Evolutionary conservation across 352 stramenopile species (phyloP).

Genomic region (Phytophthora boehmeriae): DNA sequence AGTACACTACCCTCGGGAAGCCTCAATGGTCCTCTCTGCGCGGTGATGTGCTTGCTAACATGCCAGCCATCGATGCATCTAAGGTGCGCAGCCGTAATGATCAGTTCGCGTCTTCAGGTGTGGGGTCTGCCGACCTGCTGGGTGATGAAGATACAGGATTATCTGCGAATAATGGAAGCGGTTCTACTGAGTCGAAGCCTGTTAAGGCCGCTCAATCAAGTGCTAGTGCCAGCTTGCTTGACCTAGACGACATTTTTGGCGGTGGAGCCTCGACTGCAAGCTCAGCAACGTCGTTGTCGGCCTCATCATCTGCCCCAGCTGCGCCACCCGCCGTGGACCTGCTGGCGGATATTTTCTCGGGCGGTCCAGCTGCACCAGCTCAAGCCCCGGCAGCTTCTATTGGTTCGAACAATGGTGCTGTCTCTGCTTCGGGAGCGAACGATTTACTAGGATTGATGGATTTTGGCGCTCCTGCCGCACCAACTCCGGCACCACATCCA

Average conservation of each 20-base stretch:
- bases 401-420: slow-evolving; percentile 22
- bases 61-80: slow-evolving; percentile 94
- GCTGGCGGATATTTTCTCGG: slow-evolving; percentile 95
- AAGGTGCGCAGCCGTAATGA: slow-evolving; percentile 78
- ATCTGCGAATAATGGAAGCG: slow-evolving; percentile 16
- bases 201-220: slow-evolving; percentile 29
- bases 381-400: slow-evolving; percentile 18
- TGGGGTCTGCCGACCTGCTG: slow-evolving; percentile 81
- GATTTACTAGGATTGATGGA: slow-evolving; percentile 80
- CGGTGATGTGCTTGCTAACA: slow-evolving; percentile 91
- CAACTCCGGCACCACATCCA: slow-evolving; percentile 29
- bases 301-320: slow-evolving; percentile 29
- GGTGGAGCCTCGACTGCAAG: slow-evolving; percentile 45
- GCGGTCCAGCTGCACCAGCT: slow-evolving; percentile 37
- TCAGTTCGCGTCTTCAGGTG: slow-evolving; percentile 39
- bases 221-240: slow-evolving; percentile 84
- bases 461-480: slow-evolving; percentile 57
- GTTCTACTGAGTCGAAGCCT: slow-evolving; percentile 21
- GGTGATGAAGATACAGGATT: slow-evolving; percentile 48
- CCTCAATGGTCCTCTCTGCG: slow-evolving; percentile 73
- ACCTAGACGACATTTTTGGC: slow-evolving; percentile 97
- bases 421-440: slow-evolving; percentile 22
- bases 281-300: slow-evolving; percentile 18
- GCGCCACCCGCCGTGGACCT: slow-evolving; percentile 83
- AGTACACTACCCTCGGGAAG: slow-evolving; percentile 94